Percentiles rank a stretch among this genome's conserved stretches.
Evolutionary conservation across 345 rosid genomes (phyloP).

Genomic region (Euphorbia pulcherrima): DNA sequence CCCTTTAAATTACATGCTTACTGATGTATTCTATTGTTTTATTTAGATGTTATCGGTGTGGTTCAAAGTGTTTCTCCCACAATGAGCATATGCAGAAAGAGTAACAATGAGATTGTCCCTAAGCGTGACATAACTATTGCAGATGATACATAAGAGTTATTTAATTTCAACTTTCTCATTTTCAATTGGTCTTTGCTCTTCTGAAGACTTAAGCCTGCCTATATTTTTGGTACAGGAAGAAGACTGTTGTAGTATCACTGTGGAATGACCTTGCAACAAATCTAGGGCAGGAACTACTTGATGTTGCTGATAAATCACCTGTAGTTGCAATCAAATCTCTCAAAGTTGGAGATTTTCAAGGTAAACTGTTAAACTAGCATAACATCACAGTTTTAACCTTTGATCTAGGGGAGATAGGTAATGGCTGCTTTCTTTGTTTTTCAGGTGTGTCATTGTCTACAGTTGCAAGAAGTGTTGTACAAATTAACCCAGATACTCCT

Average conservation of each 20-base stretch:
- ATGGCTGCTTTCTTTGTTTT: slow-evolving; percentile 4
- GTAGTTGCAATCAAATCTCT: slow-evolving; percentile 77
- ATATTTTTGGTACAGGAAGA: slow-evolving; percentile 47
- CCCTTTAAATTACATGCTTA: neutral
- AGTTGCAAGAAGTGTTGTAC: slow-evolving; percentile 53
- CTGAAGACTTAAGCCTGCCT: neutral
- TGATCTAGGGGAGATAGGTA: neutral
- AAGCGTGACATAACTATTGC: slow-evolving; percentile 84
- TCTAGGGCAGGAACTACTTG: slow-evolving; percentile 70
- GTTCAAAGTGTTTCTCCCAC: slow-evolving; percentile 83
- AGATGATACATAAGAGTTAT: slow-evolving; percentile 58
- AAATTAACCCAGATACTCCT: slow-evolving; percentile 63
- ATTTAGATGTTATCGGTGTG: slow-evolving; percentile 71
- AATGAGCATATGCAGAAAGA: slow-evolving; percentile 72
- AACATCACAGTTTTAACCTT: neutral
- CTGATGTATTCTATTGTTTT: neutral
- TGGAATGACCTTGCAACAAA: slow-evolving; percentile 85
- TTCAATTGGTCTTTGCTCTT: neutral
- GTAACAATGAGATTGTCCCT: slow-evolving; percentile 64
- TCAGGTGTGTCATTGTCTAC: slow-evolving; percentile 80
- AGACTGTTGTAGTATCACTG: slow-evolving; percentile 73
- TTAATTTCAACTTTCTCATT: neutral
- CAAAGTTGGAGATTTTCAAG: slow-evolving; percentile 92
- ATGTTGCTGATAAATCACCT: slow-evolving; percentile 60
- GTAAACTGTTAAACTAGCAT: slow-evolving; percentile 28